These are phyloP conservation scores for Hondaea fermentalgiana DNA, from an alignment of 108 stramenopile species.

Conservation along the genomic window DNA sequence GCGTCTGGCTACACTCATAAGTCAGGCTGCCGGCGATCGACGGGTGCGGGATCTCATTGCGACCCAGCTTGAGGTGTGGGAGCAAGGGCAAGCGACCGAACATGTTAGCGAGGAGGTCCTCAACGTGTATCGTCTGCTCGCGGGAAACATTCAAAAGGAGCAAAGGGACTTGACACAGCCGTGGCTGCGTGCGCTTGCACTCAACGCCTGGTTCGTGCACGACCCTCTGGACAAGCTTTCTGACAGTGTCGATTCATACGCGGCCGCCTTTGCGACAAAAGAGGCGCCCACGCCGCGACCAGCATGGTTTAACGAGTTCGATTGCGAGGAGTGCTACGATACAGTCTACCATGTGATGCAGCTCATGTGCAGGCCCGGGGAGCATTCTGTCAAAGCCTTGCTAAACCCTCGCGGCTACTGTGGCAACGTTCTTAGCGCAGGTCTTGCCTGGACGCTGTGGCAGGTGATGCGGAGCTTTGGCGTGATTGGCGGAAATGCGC, in stretches of 20 bases:
- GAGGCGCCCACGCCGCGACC: not conserved
- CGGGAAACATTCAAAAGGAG: not conserved
- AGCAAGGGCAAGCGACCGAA: too few species aligned
- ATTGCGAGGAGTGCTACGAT: not conserved
- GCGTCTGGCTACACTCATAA: not conserved
- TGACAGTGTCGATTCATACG: not conserved
- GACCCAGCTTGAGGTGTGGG: not conserved
- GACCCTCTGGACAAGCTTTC: not conserved
- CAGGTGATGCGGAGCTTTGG: not conserved
- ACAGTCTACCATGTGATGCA: not conserved
- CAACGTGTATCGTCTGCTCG: not conserved
- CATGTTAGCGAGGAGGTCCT: not conserved
- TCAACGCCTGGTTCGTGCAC: not conserved
- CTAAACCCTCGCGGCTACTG: not conserved
- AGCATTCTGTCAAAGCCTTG: not conserved
- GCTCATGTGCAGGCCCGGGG: not conserved
- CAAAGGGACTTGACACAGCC: not conserved
- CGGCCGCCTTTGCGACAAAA: not conserved
- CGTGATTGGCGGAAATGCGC: not conserved
- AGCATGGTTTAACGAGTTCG: not conserved
- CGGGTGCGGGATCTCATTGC: not conserved
- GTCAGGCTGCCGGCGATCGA: not conserved
- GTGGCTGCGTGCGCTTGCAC: constrained; percentile 3
- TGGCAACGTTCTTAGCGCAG: not conserved
- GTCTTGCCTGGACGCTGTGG: not conserved